These are phyloP conservation scores for Monilinia laxa DNA, from an alignment of 2,329 filamentous ascomycete genomes.

Conservation along the genomic window DNA sequence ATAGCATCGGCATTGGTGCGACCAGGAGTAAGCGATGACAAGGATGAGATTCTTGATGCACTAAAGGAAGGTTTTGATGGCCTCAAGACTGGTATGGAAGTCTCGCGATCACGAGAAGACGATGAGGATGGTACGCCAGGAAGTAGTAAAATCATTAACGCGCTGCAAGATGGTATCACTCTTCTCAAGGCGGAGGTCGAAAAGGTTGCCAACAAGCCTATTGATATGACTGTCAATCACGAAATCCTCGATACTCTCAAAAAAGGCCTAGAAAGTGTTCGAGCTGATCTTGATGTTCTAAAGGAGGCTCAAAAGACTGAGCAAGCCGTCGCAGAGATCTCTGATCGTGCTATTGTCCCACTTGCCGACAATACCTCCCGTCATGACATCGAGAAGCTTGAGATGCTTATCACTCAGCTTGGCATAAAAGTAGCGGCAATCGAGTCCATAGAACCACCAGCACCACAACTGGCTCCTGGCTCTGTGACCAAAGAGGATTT, in stretches of 20 bases:
- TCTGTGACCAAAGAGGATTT: constrained; percentile 55
- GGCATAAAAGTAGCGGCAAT: constrained; percentile 81
- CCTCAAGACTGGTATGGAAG: constrained; percentile 66
- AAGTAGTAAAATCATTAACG: constrained; percentile 84
- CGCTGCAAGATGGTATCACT: constrained; percentile 83
- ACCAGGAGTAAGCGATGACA: constrained; percentile 48
- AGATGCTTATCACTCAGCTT: constrained; percentile 77
- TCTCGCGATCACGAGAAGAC: constrained; percentile 40
- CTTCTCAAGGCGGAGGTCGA: constrained; percentile 77
- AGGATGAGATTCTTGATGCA: constrained; percentile 63
- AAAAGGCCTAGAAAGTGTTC: constrained; percentile 73
- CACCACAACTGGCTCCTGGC: constrained; percentile 44
- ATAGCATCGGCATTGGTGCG: constrained; percentile 53
- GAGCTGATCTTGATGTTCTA: constrained; percentile 74
- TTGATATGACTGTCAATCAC: constrained; percentile 80
- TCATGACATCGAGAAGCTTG: constrained; percentile 81
- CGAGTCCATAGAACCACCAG: constrained; percentile 53
- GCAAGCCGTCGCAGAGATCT: constrained; percentile 51
- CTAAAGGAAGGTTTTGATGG: constrained; percentile 70
- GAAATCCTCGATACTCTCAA: constrained; percentile 88
- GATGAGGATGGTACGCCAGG: constrained; percentile 48
- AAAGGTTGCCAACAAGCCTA: constrained; percentile 71
- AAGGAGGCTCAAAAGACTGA: constrained; percentile 53
- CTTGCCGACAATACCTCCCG: constrained; percentile 57
- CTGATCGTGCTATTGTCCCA: constrained; percentile 50